Percentiles rank a stretch among this genome's conserved stretches.
phyloP scores from a whole-genome alignment of 1,284 basidiomycete species.

The Cryptococcus deneoformans region DNA sequence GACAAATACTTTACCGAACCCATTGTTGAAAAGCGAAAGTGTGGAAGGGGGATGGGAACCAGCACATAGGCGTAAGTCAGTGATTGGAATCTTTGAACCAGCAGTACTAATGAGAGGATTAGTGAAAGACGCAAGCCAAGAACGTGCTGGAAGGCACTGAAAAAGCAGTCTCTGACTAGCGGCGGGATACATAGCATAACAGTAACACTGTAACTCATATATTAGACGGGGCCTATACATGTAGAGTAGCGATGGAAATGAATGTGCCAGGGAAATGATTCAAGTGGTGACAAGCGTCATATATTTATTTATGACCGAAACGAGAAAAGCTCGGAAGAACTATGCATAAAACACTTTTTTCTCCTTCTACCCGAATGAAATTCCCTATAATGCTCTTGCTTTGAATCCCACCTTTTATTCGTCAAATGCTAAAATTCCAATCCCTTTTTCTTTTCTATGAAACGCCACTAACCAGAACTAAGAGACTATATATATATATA shows the following conservation, averaged over 20 bases:
- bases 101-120: conserved; percentile 1
- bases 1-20: conserved; percentile 91
- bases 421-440: not conserved
- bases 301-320: too few species aligned
- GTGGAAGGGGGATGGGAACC: conserved; percentile 27
- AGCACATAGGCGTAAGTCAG: conserved; percentile 37
- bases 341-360: not conserved
- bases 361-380: not conserved
- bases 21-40: conserved; percentile 60
- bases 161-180: not conserved
- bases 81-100: too few species aligned
- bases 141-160: conserved; percentile 57
- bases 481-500: not conserved
- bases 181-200: too few species aligned
- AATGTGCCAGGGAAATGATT: too few species aligned
- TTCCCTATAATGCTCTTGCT: not conserved
- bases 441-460: not conserved
- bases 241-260: too few species aligned
- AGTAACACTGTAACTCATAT: not conserved
- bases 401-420: not conserved
- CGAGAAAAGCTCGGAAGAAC: too few species aligned
- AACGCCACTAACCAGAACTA: too few species aligned
- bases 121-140: conserved; percentile 65
- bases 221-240: not conserved
- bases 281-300: too few species aligned